Conservation (phyloP, 2,329 filamentous ascomycete species). For the Cadophora sp. region DNA sequence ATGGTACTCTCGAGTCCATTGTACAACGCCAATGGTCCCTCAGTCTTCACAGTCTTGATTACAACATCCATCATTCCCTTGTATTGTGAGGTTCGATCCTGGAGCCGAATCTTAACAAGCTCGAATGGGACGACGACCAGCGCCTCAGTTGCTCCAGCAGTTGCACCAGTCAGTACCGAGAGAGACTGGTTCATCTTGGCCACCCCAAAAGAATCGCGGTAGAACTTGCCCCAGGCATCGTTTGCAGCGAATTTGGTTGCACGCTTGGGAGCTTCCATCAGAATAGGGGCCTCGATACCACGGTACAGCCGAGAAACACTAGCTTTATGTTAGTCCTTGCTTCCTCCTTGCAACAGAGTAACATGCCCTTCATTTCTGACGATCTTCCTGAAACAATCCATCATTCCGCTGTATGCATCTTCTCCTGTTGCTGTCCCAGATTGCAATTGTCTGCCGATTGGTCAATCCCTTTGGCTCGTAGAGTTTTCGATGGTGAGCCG, state of each 20-base stretch:
- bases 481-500: conserved; percentile 23
- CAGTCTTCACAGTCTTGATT: conserved; percentile 79
- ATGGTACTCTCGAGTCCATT: conserved; percentile 96
- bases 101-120: conserved; percentile 96
- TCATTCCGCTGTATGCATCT: conserved; percentile 94
- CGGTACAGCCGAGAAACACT: conserved; percentile 92
- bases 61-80: conserved; percentile 82
- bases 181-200: conserved; percentile 90
- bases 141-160: conserved; percentile 92
- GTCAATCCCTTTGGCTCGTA: conserved; percentile 24
- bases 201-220: conserved; percentile 84
- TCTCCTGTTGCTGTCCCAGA: conserved; percentile 74
- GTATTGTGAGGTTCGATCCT: conserved; percentile 94
- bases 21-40: conserved; percentile 89
- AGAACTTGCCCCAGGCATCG: conserved; percentile 96
- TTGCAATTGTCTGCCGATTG: conserved; percentile 76
- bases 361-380: conserved; percentile 90
- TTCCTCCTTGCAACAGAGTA: not conserved
- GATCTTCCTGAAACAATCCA: conserved; percentile 98
- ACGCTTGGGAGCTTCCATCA: conserved; percentile 97
- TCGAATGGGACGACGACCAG: conserved; percentile 99
- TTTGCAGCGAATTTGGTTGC: conserved; percentile 99
- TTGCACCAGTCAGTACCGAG: conserved; percentile 91
- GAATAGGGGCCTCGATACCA: conserved; percentile 91
- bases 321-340: conserved; percentile 25